Evolutionary conservation across 495 filamentous ascomycete species (phyloP), one percentile per base, ranked within the genome.

Genomic region (Penicillium tannophilum): DNA sequence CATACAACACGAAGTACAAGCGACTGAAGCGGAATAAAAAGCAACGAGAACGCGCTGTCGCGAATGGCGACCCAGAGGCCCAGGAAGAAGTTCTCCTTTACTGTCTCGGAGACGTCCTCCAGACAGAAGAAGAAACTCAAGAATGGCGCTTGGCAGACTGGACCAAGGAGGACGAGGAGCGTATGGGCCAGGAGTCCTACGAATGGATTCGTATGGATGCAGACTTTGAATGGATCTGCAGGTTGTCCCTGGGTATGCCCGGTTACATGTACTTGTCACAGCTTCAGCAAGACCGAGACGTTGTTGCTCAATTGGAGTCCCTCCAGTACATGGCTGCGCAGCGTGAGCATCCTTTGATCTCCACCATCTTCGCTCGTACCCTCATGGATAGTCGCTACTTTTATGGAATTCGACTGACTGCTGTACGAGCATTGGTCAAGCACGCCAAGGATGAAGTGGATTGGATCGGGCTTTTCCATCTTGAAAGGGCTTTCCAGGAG

Each of bases 1-100:
- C 93, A 14, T 99, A 99, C 67, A 98, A 98, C 67, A 99, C 94
- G 0, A 99, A 99, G 68, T 99, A 99, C 72, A 99, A 98, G 78
- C 87, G 94, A 2, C 79, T 99, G 36, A 99, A 99, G 77, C 84
- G 93, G 31, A 97, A 88, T 62, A 87, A 90, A 59, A 87, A 92
- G 42, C 89, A 96, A 63, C 90, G 90, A 72, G 94, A 97, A 68
- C 83, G 90, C 45, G 78, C 85, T 46, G 88, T 84, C 26, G 81
- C 77, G 31, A 86, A 84, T 24, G 82, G 84, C 4, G 88, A 90
- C 65, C 74, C 79, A 11, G 94, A 97, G 60, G 75, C 74, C 23
- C 88, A 90, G 58, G 91, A 96, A 53, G 94, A 97, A 59, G 85
- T 90, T 46, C 79, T 95, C 0, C 83, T 97, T 12, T 98, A 97